Conservation (phyloP, 2,329 filamentous ascomycete species). For the Apiospora phragmitis region DNA sequence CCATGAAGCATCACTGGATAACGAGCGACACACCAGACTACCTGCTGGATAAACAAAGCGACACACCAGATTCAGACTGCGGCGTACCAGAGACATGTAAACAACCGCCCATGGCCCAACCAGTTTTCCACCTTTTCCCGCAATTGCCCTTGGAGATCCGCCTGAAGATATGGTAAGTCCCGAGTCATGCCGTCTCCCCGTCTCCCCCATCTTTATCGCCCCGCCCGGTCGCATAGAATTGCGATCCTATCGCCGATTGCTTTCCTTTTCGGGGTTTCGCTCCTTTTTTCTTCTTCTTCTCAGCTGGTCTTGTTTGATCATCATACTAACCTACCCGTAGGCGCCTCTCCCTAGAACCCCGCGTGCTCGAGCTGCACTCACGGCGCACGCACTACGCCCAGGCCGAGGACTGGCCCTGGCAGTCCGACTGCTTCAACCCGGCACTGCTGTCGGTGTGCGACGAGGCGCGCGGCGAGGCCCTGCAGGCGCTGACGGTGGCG, state of each 20-base stretch:
- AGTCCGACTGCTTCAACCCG: constrained; percentile 34
- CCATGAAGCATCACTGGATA: constrained; percentile 2
- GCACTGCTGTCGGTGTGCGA: constrained; percentile 31
- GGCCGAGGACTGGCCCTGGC: constrained; percentile 26
- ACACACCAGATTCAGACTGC: background rate
- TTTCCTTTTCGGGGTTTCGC: background rate
- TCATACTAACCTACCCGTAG: background rate
- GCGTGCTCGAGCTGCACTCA: constrained; percentile 36
- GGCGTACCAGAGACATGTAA: background rate
- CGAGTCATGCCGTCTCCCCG: background rate
- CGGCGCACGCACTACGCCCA: constrained; percentile 31
- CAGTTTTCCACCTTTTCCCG: constrained; percentile 30
- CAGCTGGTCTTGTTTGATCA: background rate
- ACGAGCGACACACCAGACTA: background rate
- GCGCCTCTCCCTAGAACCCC: constrained; percentile 31
- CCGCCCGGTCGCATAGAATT: background rate
- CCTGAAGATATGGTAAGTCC: constrained; percentile 33
- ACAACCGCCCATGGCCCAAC: background rate
- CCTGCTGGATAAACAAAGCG: background rate
- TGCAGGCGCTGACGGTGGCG: constrained; percentile 33
- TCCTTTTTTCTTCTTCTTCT: background rate
- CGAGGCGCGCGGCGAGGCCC: constrained; percentile 34
- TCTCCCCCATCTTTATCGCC: background rate
- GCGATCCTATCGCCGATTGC: background rate
- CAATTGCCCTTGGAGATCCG: constrained; percentile 36